Conservation (phyloP, 768 basidiomycete genomes). For the Filobasidium floriforme region DNA sequence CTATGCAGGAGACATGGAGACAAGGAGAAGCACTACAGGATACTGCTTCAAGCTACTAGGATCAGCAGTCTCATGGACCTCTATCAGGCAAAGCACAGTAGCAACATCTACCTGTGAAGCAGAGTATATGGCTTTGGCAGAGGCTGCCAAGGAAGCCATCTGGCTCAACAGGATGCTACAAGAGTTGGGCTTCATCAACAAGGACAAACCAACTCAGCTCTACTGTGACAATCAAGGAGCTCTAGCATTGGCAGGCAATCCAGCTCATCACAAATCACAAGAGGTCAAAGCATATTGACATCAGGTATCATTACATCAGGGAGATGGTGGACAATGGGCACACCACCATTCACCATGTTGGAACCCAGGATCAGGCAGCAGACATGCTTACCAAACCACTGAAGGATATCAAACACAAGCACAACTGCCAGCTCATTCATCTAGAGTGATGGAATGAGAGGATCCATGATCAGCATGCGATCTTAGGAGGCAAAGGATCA, state of each 20-base stretch:
- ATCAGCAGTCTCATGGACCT: slow-evolving; percentile 45
- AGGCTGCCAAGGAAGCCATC: slow-evolving; percentile 31
- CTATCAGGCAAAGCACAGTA: slow-evolving; percentile 45
- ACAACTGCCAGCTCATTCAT: slow-evolving; percentile 3
- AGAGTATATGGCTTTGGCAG: slow-evolving; percentile 49
- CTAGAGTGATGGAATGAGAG: not conserved
- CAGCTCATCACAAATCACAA: slow-evolving; percentile 43
- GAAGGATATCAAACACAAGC: slow-evolving; percentile 4
- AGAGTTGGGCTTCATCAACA: slow-evolving; percentile 7
- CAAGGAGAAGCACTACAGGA: slow-evolving; percentile 34
- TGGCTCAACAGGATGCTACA: slow-evolving; percentile 10
- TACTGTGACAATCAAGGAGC: slow-evolving; percentile 10
- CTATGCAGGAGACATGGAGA: slow-evolving; percentile 35
- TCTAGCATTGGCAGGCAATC: slow-evolving; percentile 39
- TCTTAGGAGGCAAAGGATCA: slow-evolving; percentile 3
- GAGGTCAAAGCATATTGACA: slow-evolving; percentile 49
- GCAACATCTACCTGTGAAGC: slow-evolving; percentile 48
- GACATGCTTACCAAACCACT: slow-evolving; percentile 3
- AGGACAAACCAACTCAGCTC: not conserved
- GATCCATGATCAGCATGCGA: not conserved
- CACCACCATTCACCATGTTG: not conserved
- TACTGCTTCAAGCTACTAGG: slow-evolving; percentile 46
- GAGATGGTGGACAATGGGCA: slow-evolving; percentile 27
- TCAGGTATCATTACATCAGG: slow-evolving; percentile 47
- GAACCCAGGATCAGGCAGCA: not conserved